Evolutionary conservation across 768 basidiomycete species (phyloP).

Genomic region (Jaapia argillacea): DNA sequence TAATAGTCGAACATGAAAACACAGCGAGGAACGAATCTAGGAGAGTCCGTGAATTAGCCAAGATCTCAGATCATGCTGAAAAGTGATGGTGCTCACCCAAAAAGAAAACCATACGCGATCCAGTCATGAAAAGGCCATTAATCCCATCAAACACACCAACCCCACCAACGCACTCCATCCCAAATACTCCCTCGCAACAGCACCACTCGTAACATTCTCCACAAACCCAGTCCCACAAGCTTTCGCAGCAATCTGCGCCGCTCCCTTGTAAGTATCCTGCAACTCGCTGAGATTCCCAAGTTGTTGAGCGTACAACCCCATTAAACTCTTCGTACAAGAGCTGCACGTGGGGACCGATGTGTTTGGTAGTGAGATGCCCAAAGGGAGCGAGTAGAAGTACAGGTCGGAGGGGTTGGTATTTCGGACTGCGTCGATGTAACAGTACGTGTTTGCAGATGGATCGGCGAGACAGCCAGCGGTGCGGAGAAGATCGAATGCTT

Average conservation of each 20-base stretch:
- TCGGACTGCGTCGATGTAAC: conserved; percentile 57
- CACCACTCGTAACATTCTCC: too few relatives aligned
- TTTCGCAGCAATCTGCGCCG: conserved; percentile 32
- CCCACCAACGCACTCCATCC: too few relatives aligned
- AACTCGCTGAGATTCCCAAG: conserved; percentile 26
- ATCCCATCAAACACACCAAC: too few relatives aligned
- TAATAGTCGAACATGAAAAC: too few relatives aligned
- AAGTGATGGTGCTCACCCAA: too few relatives aligned
- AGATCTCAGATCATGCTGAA: too few relatives aligned
- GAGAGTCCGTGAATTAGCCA: too few relatives aligned
- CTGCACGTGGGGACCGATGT: conserved; percentile 47
- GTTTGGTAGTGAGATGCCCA: conserved; percentile 44
- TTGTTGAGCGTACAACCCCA: conserved; percentile 41
- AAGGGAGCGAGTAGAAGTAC: conserved; percentile 64
- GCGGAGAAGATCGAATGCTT: conserved; percentile 54
- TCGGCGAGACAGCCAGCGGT: conserved; percentile 49
- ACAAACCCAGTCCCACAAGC: conserved; percentile 45
- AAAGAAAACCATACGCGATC: too few relatives aligned
- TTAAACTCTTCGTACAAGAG: conserved; percentile 47
- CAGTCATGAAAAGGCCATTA: too few relatives aligned
- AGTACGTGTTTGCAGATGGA: conserved; percentile 53
- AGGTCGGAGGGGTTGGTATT: conserved; percentile 50
- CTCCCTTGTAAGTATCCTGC: conserved; percentile 35
- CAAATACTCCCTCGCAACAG: too few relatives aligned
- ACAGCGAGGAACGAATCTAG: too few relatives aligned